Base-by-base conservation (phyloP, 805 yeast genomes). In the Brettanomyces custersianus region DNA sequence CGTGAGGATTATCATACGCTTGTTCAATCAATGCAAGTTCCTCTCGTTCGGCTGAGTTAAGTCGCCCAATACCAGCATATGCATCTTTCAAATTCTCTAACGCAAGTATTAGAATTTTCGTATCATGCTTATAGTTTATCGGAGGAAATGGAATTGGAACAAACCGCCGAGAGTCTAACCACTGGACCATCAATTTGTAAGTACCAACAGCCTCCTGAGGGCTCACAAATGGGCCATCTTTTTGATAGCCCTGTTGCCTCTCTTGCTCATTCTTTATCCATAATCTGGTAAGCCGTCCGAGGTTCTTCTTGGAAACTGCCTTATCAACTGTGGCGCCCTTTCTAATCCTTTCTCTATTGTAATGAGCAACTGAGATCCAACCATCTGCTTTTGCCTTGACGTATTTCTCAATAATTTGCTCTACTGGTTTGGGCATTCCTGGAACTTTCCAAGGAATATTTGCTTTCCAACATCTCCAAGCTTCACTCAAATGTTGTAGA, bases 391-490 rank as follows among this genome's bases (percentile, higher is more conserved):
- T 90, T 1, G 96, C 95, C 50, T 86, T 80, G 33, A 92, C 79
- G 50, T 92, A 92, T 31, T 95, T 72, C 51, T 84, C 80, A 41
- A 92, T 88, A 26, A 92, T 84, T 30, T 75, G 73, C 45, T 79
- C 92, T 19, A 92, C 74, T 0, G 96, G 96, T 36, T 72, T 81
- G 2, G 99, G 98, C 60, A 92, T 65, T 0, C 97, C 97, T 1
- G 95, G 95, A 12, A 92, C 97, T 46, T 85, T 78, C 97, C 97
- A 92, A 0, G 96, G 95, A 40, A 92, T 81, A 52, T 92, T 90
- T 3, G 98, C 98, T 56, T 92, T 92, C 99, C 99, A 92, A 56
- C 97, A 92, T 55, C 98, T 67, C 99, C 99, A 92, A 0, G 98
- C 98, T 57, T 92, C 98, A 52, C 94, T 83, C 39, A 92, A 66